Percentiles rank a stretch among this genome's conserved stretches.
phyloP scores from a whole-genome alignment of 2,329 filamentous ascomycete species.

The Aspergillus tubingensis region DNA sequence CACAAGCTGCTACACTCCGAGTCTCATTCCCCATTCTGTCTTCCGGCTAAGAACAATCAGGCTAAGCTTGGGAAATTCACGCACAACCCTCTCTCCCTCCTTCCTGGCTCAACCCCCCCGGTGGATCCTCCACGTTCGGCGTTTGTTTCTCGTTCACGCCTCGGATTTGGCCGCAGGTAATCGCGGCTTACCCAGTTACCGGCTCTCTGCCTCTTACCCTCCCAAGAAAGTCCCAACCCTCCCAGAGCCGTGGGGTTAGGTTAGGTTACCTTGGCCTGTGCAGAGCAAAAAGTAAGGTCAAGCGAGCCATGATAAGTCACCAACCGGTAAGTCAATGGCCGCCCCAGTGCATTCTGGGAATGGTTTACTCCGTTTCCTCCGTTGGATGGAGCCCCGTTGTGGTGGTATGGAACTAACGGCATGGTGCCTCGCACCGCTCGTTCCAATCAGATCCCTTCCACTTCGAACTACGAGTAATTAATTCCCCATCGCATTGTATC shows the following conservation, averaged over 20 bases:
- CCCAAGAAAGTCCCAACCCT: too few species aligned
- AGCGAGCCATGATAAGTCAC: slow-evolving; percentile 1
- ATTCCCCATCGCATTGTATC: slow-evolving; percentile 8
- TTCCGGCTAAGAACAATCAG: slow-evolving; percentile 1
- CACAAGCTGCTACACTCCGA: neutral
- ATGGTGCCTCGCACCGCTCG: slow-evolving; percentile 2
- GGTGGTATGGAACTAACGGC: slow-evolving; percentile 8
- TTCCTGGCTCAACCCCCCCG: too few species aligned
- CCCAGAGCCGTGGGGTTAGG: slow-evolving; percentile 4
- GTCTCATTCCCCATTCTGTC: neutral
- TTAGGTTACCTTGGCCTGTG: neutral
- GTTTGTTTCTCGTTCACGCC: slow-evolving; percentile 9
- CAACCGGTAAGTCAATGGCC: neutral
- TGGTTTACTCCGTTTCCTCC: neutral
- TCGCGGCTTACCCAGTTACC: slow-evolving; percentile 14
- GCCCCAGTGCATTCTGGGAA: neutral
- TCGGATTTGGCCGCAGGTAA: slow-evolving; percentile 20
- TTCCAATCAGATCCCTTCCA: neutral
- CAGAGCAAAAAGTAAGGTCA: slow-evolving; percentile 2
- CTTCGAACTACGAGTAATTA: neutral
- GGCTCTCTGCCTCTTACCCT: too few species aligned
- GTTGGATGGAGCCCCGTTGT: neutral
- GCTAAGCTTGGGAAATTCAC: slow-evolving; percentile 9
- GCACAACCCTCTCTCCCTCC: slow-evolving; percentile 1
- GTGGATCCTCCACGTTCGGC: slow-evolving; percentile 17